Conservation (phyloP, 768 basidiomycete species). For the Trametes coccinea region DNA sequence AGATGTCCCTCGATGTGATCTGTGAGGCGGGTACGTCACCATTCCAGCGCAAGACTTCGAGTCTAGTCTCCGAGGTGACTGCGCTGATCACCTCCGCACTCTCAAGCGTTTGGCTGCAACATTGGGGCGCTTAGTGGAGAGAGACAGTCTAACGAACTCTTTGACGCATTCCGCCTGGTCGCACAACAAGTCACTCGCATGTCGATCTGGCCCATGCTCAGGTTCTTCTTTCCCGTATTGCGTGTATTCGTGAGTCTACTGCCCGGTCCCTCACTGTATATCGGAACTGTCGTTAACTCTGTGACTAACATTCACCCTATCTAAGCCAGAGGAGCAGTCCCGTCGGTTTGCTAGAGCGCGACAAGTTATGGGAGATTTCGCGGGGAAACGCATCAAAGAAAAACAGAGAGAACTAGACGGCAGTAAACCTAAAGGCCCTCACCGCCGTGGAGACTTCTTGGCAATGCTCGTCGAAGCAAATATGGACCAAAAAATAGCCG, state of each 20-base stretch:
- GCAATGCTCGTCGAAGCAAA: slow-evolving; percentile 34
- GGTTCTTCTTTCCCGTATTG: slow-evolving; percentile 24
- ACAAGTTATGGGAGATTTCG: slow-evolving; percentile 27
- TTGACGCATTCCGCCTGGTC: slow-evolving; percentile 31
- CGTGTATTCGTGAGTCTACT: slow-evolving; percentile 19
- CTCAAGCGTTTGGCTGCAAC: slow-evolving; percentile 35
- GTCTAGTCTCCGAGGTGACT: too few relatives aligned
- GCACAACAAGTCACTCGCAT: slow-evolving; percentile 18
- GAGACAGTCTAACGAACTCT: slow-evolving; percentile 33
- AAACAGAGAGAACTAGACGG: slow-evolving; percentile 35
- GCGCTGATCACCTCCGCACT: too few relatives aligned
- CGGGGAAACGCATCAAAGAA: slow-evolving; percentile 28
- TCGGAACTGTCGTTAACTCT: too few relatives aligned
- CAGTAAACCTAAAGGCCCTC: slow-evolving; percentile 33
- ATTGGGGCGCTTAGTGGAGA: slow-evolving; percentile 34
- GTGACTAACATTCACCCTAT: too few relatives aligned
- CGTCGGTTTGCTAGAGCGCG: slow-evolving; percentile 16
- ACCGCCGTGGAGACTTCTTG: slow-evolving; percentile 29
- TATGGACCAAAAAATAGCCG: slow-evolving; percentile 26
- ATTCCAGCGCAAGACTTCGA: too few relatives aligned
- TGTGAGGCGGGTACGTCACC: slow-evolving; percentile 36
- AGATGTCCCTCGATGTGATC: slow-evolving; percentile 42
- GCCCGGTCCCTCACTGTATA: too few relatives aligned
- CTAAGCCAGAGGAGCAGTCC: slow-evolving; percentile 9
- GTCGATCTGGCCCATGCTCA: slow-evolving; percentile 9